phyloP scores from a whole-genome alignment of 805 yeast species.

The Yarrowia deformans region DNA sequence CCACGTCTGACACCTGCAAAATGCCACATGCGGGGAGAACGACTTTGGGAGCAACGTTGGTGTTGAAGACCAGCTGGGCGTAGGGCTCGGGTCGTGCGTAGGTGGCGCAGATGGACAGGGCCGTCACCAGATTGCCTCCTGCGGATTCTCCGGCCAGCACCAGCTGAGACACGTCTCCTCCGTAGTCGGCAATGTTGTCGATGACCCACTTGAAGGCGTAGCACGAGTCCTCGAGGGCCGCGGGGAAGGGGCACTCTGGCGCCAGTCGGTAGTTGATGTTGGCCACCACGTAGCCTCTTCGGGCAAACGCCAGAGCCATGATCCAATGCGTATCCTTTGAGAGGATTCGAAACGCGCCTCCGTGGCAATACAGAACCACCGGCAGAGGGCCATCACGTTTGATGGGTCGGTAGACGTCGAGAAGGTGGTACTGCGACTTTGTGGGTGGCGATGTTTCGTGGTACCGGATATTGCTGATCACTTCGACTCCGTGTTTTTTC shows the following conservation, averaged over 20 bases:
- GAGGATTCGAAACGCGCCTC: slow-evolving; percentile 25
- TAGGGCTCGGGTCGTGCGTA: slow-evolving; percentile 20
- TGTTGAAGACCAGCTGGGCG: slow-evolving; percentile 29
- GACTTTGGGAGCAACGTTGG: slow-evolving; percentile 11
- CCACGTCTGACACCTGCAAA: slow-evolving; percentile 15
- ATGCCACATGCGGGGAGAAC: slow-evolving; percentile 28
- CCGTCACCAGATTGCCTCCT: slow-evolving; percentile 28
- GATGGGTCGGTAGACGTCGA: slow-evolving; percentile 29
- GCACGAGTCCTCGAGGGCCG: slow-evolving; percentile 17
- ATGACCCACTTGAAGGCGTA: slow-evolving; percentile 23
- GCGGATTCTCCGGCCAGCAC: slow-evolving; percentile 30
- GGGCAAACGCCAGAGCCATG: slow-evolving; percentile 23
- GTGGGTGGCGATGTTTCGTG: not conserved
- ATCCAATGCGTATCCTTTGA: slow-evolving; percentile 30
- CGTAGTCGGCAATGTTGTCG: slow-evolving; percentile 14
- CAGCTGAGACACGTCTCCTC: not conserved
- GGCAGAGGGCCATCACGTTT: slow-evolving; percentile 27
- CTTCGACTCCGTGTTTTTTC: slow-evolving; percentile 28
- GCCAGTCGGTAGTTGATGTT: slow-evolving; percentile 30
- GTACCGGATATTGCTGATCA: slow-evolving; percentile 8
- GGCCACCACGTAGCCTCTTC: slow-evolving; percentile 33
- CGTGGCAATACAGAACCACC: slow-evolving; percentile 22
- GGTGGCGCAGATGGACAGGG: slow-evolving; percentile 21
- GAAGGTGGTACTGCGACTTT: slow-evolving; percentile 14
- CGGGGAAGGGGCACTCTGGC: slow-evolving; percentile 17